Conservation (phyloP, 176 grass and related monocot genomes). For the Zizania latifolia region DNA sequence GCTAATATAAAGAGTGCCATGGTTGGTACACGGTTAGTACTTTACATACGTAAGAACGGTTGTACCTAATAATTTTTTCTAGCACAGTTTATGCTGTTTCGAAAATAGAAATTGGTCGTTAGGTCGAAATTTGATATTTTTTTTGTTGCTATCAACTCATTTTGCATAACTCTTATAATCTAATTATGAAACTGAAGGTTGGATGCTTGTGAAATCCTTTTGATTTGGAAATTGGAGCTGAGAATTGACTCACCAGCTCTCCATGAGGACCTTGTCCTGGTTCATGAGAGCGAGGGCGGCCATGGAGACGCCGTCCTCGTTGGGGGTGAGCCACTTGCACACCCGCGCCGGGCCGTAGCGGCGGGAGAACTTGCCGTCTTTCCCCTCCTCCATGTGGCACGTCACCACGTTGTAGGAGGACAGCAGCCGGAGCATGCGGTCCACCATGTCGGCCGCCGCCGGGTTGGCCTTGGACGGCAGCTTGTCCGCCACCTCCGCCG, state of each 20-base stretch:
- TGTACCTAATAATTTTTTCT: too few relatives aligned
- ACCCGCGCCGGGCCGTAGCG: constrained; percentile 48
- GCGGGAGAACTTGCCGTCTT: constrained; percentile 38
- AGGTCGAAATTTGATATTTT: too few relatives aligned
- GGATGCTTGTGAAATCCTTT: too few relatives aligned
- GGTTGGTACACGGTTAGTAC: too few relatives aligned
- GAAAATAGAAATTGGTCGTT: too few relatives aligned
- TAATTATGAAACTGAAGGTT: too few relatives aligned
- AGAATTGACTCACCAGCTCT: constrained; percentile 93
- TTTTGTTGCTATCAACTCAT: too few relatives aligned
- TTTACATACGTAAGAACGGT: too few relatives aligned
- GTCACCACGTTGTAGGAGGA: constrained; percentile 58
- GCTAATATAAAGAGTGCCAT: too few relatives aligned
- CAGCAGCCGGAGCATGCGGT: constrained; percentile 82
- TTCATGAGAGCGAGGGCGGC: constrained; percentile 76
- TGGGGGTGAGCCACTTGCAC: constrained; percentile 82
- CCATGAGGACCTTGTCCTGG: constrained; percentile 97
- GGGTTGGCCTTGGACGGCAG: constrained; percentile 41
- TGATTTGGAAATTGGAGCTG: too few relatives aligned
- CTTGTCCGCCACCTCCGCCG: constrained; percentile 51
- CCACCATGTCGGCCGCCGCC: constrained; percentile 64
- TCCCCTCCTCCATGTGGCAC: constrained; percentile 44
- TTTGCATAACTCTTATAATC: too few relatives aligned
- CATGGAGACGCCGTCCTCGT: constrained; percentile 91
- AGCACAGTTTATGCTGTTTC: too few relatives aligned